Base-by-base conservation (phyloP, 768 basidiomycete genomes). In the Chalciporus chontae region DNA sequence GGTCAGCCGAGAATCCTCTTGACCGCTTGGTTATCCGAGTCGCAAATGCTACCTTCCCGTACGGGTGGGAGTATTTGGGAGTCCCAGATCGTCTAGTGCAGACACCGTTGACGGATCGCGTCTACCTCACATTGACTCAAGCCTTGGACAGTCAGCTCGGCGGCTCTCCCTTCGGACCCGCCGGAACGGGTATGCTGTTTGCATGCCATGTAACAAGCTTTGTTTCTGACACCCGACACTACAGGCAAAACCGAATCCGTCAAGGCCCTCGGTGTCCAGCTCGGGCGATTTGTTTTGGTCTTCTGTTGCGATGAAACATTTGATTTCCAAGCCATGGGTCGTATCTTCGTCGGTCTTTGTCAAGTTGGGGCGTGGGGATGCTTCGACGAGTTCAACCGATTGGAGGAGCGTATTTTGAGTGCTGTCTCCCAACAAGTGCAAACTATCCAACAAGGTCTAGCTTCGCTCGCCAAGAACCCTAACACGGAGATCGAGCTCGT, bases 301-400 rank as follows among this genome's bases (percentile, higher is more conserved):
- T 99, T 99, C 74, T 98, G 96, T 66, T 99, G 96, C 63, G 96
- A 99, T 69, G 96, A 99, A 68, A 96, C 91, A 0, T 98, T 99
- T 69, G 96, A 99, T 69, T 98, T 98, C 77, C 94, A 98, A 67
- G 96, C 96, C 1, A 98, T 99, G 96, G 96, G 96, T 55, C 90
- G 96, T 55, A 98, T 99, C 59, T 99, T 99, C 66, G 85, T 98
- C 60, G 96, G 96, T 45, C 80, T 99, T 13, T 99, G 96, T 71
- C 94, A 96, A 76, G 96, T 98, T 31, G 96, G 96, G 27, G 96
- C 96, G 0, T 99, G 96, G 96, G 96, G 96, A 11, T 94, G 90
- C 63, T 94, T 94, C 69, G 94, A 96, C 65, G 94, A 96, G 70
- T 95, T 96, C 75, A 99, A 99, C 69, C 87, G 96, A 59, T 77